phyloP scores from a whole-genome alignment of 2,329 filamentous ascomycete genomes.

The Achaetomium macrosporum region DNA sequence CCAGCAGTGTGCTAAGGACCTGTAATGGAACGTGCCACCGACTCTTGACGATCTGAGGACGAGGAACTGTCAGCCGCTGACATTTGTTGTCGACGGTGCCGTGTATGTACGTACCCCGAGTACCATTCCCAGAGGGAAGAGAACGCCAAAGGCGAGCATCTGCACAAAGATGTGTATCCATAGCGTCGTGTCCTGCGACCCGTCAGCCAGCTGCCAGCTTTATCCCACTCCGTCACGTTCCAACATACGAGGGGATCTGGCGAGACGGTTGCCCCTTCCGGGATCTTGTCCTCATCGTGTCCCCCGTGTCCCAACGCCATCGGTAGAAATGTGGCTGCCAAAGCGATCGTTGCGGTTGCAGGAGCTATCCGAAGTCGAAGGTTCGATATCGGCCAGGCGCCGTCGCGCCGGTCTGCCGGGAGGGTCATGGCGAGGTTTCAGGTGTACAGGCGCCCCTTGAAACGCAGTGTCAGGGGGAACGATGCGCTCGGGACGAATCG shows the following conservation, averaged over 20 bases:
- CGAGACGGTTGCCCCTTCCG: conserved; percentile 64
- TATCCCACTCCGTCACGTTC: not conserved
- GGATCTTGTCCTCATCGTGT: conserved; percentile 51
- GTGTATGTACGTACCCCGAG: conserved; percentile 60
- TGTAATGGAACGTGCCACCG: conserved; percentile 94
- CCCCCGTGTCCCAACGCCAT: conserved; percentile 38
- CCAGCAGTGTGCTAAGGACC: conserved; percentile 65
- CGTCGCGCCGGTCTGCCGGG: conserved; percentile 2
- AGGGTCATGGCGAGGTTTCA: conserved; percentile 18
- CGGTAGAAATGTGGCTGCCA: conserved; percentile 20
- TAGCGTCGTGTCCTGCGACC: conserved; percentile 65
- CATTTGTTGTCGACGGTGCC: not conserved
- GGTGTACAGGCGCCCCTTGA: not conserved
- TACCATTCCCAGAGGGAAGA: conserved; percentile 95
- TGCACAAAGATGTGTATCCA: conserved; percentile 93
- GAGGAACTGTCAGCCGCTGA: not conserved
- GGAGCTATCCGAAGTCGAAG: conserved; percentile 14
- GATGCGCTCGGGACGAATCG: not conserved
- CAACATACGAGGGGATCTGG: conserved; percentile 59
- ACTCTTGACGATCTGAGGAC: conserved; percentile 69
- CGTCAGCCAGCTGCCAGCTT: conserved; percentile 8
- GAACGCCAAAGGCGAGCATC: conserved; percentile 78
- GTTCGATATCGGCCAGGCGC: conserved; percentile 9
- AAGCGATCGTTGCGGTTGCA: conserved; percentile 4
- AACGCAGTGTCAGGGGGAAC: not conserved